Evolutionary conservation across 148 eudicot species (phyloP).

Genomic region (Vaccinium darrowii): DNA sequence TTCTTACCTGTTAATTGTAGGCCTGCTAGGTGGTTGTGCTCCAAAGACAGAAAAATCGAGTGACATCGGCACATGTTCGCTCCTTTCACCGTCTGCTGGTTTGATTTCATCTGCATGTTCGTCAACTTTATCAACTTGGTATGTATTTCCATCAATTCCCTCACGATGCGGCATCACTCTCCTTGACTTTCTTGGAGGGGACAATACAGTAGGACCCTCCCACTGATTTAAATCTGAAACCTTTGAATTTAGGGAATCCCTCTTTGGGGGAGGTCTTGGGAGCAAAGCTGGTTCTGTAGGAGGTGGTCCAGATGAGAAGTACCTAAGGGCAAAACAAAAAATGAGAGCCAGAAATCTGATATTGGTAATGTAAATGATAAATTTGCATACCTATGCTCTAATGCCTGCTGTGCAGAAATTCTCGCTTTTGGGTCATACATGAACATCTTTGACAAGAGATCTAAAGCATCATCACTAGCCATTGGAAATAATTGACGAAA

Average conservation of each 20-base stretch:
- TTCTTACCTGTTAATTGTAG: constrained; percentile 85
- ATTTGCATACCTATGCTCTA: constrained; percentile 74
- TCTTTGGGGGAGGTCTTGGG: constrained; percentile 83
- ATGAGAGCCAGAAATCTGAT: constrained; percentile 6
- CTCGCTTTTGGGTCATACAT: constrained; percentile 83
- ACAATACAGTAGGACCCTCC: constrained; percentile 87
- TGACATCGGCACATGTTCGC: constrained; percentile 70
- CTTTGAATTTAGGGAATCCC: constrained; percentile 43
- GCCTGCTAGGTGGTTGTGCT: constrained; percentile 73
- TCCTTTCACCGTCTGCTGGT: constrained; percentile 51
- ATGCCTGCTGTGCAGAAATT: constrained; percentile 85
- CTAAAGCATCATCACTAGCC: constrained; percentile 95
- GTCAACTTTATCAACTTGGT: constrained; percentile 52
- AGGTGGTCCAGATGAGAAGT: constrained; percentile 78
- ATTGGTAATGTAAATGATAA: constrained; percentile 5
- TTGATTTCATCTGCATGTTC: constrained; percentile 53
- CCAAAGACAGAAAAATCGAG: constrained; percentile 82
- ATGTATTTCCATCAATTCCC: constrained; percentile 56
- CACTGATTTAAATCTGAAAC: constrained; percentile 49
- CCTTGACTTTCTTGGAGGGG: constrained; percentile 89
- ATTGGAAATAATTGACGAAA: constrained; percentile 82
- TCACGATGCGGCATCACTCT: constrained; percentile 85
- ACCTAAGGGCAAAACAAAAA: constrained; percentile 43
- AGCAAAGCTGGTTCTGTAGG: constrained; percentile 80
- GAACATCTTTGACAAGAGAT: constrained; percentile 91